Conservation (phyloP, 2,329 filamentous ascomycete genomes). For the Stylonectria norvegica region DNA sequence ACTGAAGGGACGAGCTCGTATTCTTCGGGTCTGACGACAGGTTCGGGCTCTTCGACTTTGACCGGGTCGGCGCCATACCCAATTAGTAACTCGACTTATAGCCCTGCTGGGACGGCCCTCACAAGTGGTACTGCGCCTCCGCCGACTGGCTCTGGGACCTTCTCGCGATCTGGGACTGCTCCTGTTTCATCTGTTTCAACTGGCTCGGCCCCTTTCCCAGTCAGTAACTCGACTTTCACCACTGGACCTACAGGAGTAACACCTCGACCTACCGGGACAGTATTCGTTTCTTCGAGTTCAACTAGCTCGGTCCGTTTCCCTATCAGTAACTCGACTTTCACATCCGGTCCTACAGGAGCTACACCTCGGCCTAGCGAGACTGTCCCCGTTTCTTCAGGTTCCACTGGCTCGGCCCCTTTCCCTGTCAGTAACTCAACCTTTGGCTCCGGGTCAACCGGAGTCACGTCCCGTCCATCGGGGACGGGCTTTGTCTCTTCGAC, state of each 20-base stretch:
- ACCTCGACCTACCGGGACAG: too few species aligned
- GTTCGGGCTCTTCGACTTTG: constrained; percentile 1
- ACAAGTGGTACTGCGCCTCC: constrained; percentile 9
- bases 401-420: constrained; percentile 7
- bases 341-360: constrained; percentile 7
- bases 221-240: constrained; percentile 15
- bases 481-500: too few species aligned
- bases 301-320: constrained; percentile 8
- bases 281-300: too few species aligned
- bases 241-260: constrained; percentile 8
- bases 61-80: constrained; percentile 7
- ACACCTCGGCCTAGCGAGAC: too few species aligned
- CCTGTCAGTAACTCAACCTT: constrained; percentile 15
- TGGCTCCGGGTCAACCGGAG: constrained; percentile 8
- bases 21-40: constrained; percentile 12
- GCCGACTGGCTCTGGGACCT: constrained; percentile 5
- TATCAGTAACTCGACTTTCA: constrained; percentile 15
- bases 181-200: too few species aligned
- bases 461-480: too few species aligned
- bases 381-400: too few species aligned
- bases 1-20: constrained; percentile 13
- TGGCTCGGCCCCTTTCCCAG: constrained; percentile 7
- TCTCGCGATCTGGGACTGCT: too few species aligned
- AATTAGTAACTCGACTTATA: constrained; percentile 14
- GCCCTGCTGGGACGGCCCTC: constrained; percentile 1